A percentile compares a stretch with the other conserved stretches of the same genome.
phyloP scores from a whole-genome alignment of 257 asterid genomes.

The Plantago elongata region DNA sequence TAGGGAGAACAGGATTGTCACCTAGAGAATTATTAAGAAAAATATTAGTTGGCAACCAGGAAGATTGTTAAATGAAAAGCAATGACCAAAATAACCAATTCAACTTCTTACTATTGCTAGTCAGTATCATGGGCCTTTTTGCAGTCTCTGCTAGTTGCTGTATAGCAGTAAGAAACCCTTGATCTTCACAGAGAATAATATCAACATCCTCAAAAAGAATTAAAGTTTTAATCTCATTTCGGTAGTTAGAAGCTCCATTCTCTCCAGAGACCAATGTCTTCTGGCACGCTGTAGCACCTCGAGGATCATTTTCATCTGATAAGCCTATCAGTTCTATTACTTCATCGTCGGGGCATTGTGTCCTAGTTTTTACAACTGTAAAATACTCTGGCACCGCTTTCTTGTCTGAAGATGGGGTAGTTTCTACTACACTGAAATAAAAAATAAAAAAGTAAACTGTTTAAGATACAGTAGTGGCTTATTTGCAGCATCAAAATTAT shows the following conservation, averaged over 20 bases:
- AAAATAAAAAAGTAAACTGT: background rate
- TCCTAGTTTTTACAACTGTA: constrained; percentile 27
- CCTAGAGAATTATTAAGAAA: constrained; percentile 37
- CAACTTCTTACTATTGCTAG: constrained; percentile 78
- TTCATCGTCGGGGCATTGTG: constrained; percentile 37
- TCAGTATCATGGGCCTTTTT: constrained; percentile 93
- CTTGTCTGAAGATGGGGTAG: constrained; percentile 28
- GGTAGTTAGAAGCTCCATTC: constrained; percentile 29
- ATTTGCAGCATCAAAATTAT: too few species aligned
- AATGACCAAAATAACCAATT: constrained; percentile 16
- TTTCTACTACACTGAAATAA: constrained; percentile 57
- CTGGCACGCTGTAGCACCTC: constrained; percentile 28
- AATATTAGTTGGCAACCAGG: constrained; percentile 19
- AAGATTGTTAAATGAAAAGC: constrained; percentile 11
- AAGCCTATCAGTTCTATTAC: constrained; percentile 38
- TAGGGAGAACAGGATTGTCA: constrained; percentile 70
- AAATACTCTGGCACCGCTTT: constrained; percentile 33
- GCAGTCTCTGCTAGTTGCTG: constrained; percentile 87
- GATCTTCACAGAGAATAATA: constrained; percentile 72
- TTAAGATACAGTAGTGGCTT: background rate
- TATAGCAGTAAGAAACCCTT: constrained; percentile 71
- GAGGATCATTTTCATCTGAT: constrained; percentile 46
- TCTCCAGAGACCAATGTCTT: constrained; percentile 27
- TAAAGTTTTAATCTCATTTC: constrained; percentile 52
- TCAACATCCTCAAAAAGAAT: constrained; percentile 97